A percentile compares a stretch with the other conserved stretches of the same genome.
Evolutionary conservation across 2,329 filamentous ascomycete species (phyloP).

Genomic region (Daldinia sp.): DNA sequence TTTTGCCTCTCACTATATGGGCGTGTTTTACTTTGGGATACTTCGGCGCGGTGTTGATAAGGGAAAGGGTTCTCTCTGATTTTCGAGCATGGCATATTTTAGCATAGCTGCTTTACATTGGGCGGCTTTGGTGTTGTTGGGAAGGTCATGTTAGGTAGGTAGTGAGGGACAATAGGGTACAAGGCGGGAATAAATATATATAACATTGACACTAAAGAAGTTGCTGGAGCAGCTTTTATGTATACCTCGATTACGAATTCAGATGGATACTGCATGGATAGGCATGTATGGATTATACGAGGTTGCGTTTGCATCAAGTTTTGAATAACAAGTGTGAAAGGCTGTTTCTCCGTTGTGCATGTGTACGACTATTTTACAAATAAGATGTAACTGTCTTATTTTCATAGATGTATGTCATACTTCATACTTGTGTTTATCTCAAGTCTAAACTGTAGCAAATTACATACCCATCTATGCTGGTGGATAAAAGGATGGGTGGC

Average conservation of each 20-base stretch:
- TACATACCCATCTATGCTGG: not conserved
- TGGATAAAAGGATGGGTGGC: not conserved
- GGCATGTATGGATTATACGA: not conserved
- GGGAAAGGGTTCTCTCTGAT: slow-evolving; percentile 15
- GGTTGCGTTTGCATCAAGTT: not conserved
- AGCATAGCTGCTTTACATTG: slow-evolving; percentile 12
- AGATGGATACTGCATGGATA: not conserved
- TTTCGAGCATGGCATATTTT: not conserved
- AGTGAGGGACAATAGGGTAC: not conserved
- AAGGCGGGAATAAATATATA: not conserved
- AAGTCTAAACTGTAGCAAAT: not conserved
- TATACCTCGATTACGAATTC: not conserved
- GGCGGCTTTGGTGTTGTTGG: slow-evolving; percentile 7
- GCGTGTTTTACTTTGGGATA: not conserved
- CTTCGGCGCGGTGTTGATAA: slow-evolving; percentile 17
- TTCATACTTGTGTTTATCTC: not conserved
- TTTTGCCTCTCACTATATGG: not conserved
- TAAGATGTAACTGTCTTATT: not conserved
- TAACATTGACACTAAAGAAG: not conserved
- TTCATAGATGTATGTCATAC: not conserved
- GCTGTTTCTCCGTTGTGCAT: not conserved
- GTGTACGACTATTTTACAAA: not conserved
- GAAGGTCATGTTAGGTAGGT: not conserved
- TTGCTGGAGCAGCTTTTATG: not conserved
- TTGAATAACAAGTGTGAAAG: not conserved